Conservation (phyloP, 2,329 filamentous ascomycete species). For the Chaetomium olivaceum region DNA sequence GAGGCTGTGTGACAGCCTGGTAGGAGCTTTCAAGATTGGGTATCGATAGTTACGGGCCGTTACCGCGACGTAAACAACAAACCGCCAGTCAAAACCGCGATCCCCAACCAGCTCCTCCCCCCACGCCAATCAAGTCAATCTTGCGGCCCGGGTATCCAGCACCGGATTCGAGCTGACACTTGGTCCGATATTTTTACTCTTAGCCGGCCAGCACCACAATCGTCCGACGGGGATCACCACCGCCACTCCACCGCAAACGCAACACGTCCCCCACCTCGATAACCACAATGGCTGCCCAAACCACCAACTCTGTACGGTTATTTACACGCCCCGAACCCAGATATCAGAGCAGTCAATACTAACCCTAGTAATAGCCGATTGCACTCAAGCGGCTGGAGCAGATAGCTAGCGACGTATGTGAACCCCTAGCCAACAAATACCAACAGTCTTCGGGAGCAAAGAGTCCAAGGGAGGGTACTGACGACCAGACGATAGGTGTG, state of each 20-base stretch:
- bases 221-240: not conserved
- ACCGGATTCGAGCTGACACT: not conserved
- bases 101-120: not conserved
- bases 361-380: slow-evolving; percentile 60
- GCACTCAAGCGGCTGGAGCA: slow-evolving; percentile 76
- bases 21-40: not conserved
- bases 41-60: slow-evolving; percentile 9
- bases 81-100: slow-evolving; percentile 6
- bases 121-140: not conserved
- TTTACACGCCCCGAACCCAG: no score
- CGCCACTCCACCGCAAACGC: not conserved
- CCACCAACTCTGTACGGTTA: slow-evolving; percentile 31
- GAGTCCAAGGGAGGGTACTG: slow-evolving; percentile 2
- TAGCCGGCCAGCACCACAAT: not conserved
- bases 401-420: slow-evolving; percentile 77
- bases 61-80: slow-evolving; percentile 13
- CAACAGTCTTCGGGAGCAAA: not conserved
- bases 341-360: slow-evolving; percentile 4
- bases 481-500: slow-evolving; percentile 64
- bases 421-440: slow-evolving; percentile 9
- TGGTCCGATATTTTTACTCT: not conserved
- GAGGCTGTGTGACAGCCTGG: not conserved
- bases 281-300: slow-evolving; percentile 30
- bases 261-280: not conserved
- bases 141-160: not conserved